Percentiles rank a stretch among this genome's conserved stretches.
Evolutionary conservation across 148 eudicot genomes (phyloP).

Genomic region (Heliamphora exappendiculata): DNA sequence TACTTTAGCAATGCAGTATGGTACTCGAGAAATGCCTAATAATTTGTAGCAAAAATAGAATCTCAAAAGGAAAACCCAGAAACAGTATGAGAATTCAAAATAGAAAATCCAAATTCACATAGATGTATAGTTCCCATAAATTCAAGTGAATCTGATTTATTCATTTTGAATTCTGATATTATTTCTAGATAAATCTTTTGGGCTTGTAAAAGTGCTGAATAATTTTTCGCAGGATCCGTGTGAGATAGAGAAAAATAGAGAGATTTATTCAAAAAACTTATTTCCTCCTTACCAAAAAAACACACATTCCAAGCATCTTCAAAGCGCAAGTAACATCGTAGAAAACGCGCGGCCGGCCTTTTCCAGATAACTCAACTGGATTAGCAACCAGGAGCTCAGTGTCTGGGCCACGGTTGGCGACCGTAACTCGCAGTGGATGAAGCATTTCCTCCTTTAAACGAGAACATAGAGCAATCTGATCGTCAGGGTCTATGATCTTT

Average conservation of each 20-base stretch:
- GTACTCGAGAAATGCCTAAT: too few species aligned
- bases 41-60: too few species aligned
- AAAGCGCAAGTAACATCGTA: slow-evolving; percentile 70
- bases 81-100: too few species aligned
- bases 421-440: slow-evolving; percentile 67
- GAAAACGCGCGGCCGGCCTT: slow-evolving; percentile 87
- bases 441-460: slow-evolving; percentile 68
- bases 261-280: background rate
- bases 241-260: background rate
- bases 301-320: slow-evolving; percentile 57
- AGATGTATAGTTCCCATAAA: too few species aligned
- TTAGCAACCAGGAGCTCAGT: slow-evolving; percentile 86
- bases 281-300: slow-evolving; percentile 72
- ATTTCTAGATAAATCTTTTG: too few species aligned
- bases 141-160: too few species aligned
- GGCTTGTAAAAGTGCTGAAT: too few species aligned
- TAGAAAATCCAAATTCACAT: too few species aligned
- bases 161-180: too few species aligned
- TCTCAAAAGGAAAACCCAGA: too few species aligned
- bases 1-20: too few species aligned
- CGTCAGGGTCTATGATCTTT: slow-evolving; percentile 56
- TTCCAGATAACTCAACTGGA: slow-evolving; percentile 82
- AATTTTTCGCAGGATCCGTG: too few species aligned
- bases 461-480: slow-evolving; percentile 44
- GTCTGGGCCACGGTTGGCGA: slow-evolving; percentile 85